Base-by-base conservation (phyloP, 352 stramenopile species). In the Blastocystis sp. region DNA sequence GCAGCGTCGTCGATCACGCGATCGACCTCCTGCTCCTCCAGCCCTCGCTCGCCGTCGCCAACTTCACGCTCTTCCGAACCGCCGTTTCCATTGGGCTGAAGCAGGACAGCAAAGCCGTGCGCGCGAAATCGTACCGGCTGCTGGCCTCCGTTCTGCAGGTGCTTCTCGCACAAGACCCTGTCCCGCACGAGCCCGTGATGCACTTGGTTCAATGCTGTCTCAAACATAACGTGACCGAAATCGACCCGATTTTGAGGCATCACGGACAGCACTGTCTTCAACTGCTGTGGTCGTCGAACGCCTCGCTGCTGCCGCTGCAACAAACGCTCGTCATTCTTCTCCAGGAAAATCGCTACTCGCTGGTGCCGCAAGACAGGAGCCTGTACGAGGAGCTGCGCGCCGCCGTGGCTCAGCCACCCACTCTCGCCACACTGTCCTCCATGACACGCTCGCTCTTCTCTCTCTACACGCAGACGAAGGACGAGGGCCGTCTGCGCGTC, bases 11-110 rank as follows among this genome's bases (percentile, higher is more conserved):
- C 29, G 63, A 35, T 24, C 31, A 50, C 31, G n/a, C 39, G 1
- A 35, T 74, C 35, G 63, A 74, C 63, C 39, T 74, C 29, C 31
- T 74, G 6, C 71, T 81, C 59, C 10, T 81, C 50, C 45, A 74
- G 1, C 63, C 63, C 3, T 41, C 24, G 29, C 13, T 66, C 19
- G 19, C 62, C 31, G 41, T 63, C 41, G 39, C 71, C 31, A 13
- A 45, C 2, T 51, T 24, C 39, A 29, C 33, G 26, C 71, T 61
- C 16, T n/a, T 66, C 24, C 63, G 63, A 6, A 41, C 63, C 31
- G 63, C 63, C 10, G 63, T 39, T 21, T 9, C 26, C 37, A 29
- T 74, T 3, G 63, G 19, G n/a, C 63, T 74, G 16, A 74, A 74
- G 37, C 63, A 74, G 21, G 13, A 29, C 16, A 74, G 63, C 35